Evolutionary conservation across 768 basidiomycete genomes (phyloP).

Genomic region (Lentinula aciculospora): DNA sequence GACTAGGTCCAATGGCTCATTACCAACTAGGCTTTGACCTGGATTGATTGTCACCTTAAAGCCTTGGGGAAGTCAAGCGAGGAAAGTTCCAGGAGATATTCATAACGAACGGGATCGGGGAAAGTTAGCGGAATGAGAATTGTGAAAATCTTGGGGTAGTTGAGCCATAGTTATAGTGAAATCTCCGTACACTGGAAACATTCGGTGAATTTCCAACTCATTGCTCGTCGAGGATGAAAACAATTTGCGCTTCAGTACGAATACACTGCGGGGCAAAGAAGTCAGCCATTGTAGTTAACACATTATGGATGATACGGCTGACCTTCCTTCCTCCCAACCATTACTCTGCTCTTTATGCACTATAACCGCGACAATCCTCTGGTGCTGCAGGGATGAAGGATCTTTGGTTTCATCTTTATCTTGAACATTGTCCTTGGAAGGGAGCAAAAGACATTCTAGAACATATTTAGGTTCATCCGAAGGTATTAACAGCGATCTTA

Average conservation of each 20-base stretch:
- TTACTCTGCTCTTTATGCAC: slow-evolving; percentile 37
- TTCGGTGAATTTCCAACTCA: slow-evolving; percentile 39
- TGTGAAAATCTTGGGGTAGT: slow-evolving; percentile 27
- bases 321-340: slow-evolving; percentile 53
- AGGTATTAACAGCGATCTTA: slow-evolving; percentile 24
- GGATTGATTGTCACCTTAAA: slow-evolving; percentile 10
- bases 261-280: slow-evolving; percentile 5
- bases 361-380: slow-evolving; percentile 43
- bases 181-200: slow-evolving; percentile 51
- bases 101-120: slow-evolving; percentile 32
- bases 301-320: slow-evolving; percentile 13
- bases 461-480: slow-evolving; percentile 42
- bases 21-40: slow-evolving; percentile 5
- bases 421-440: background rate
- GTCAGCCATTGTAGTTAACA: background rate
- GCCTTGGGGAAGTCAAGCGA: background rate
- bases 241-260: slow-evolving; percentile 35
- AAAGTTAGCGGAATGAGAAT: slow-evolving; percentile 20
- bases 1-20: slow-evolving; percentile 34
- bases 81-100: background rate
- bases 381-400: slow-evolving; percentile 3
- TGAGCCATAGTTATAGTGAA: slow-evolving; percentile 58
- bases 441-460: slow-evolving; percentile 27
- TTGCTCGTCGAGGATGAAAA: slow-evolving; percentile 31
- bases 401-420: background rate